Evolutionary conservation across 1,139 yeast genomes (phyloP).

Genomic region (Torulaspora globosa): DNA sequence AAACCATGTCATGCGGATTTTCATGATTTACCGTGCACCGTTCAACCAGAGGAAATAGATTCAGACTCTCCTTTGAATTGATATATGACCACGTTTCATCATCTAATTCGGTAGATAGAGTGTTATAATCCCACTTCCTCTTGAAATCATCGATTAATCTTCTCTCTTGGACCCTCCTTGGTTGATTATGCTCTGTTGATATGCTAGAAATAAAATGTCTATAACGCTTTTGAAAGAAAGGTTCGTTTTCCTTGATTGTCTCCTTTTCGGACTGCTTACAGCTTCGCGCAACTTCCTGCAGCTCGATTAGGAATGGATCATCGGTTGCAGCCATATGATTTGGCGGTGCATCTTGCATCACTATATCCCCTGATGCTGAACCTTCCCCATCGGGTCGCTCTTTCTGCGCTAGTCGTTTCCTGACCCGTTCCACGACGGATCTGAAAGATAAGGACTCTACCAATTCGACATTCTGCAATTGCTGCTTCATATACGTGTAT

Average conservation of each 20-base stretch:
- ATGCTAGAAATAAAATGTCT: conserved; percentile 8
- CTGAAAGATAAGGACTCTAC: conserved; percentile 44
- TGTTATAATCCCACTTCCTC: conserved; percentile 20
- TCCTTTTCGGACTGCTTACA: conserved; percentile 7
- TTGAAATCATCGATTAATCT: conserved; percentile 17
- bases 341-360: conserved; percentile 13
- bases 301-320: conserved; percentile 18
- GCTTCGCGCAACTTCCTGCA: conserved; percentile 9
- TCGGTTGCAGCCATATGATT: neutral
- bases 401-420: conserved; percentile 12
- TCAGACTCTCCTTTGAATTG: conserved; percentile 41
- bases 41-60: conserved; percentile 87
- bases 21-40: conserved; percentile 73
- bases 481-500: conserved; percentile 73
- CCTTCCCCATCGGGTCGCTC: neutral
- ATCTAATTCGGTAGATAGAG: conserved; percentile 17
- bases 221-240: conserved; percentile 8
- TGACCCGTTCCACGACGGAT: conserved; percentile 26
- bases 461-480: conserved; percentile 65
- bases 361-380: conserved; percentile 8
- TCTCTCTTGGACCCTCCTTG: conserved; percentile 18
- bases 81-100: conserved; percentile 21
- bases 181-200: conserved; percentile 9
- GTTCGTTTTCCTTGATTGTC: neutral
- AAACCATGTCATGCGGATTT: conserved; percentile 69